Percentiles rank a stretch among this genome's conserved stretches.
Evolutionary conservation across 2,329 filamentous ascomycete species (phyloP).

Genomic region (Pseudogymnoascus sp.): DNA sequence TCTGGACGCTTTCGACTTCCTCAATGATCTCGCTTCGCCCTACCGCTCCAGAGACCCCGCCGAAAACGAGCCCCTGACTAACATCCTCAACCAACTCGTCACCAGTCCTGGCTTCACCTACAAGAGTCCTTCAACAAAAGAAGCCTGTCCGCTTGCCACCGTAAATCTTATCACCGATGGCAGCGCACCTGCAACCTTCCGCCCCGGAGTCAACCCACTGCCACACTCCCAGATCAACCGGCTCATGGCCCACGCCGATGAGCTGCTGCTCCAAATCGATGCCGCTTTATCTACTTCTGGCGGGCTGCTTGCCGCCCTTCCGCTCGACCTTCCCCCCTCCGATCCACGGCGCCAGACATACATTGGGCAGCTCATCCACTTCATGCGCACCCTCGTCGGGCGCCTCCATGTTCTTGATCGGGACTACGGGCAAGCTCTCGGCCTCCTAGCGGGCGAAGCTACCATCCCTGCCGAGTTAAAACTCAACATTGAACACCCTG

Average conservation of each 20-base stretch:
- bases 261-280: constrained; percentile 51
- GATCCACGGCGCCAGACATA: constrained; percentile 41
- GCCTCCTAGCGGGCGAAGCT: constrained; percentile 43
- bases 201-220: background rate
- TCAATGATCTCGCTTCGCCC: constrained; percentile 41
- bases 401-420: constrained; percentile 53
- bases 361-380: constrained; percentile 50
- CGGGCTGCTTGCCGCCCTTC: constrained; percentile 48
- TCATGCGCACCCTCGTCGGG: constrained; percentile 44
- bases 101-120: background rate
- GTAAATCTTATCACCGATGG: background rate
- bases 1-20: constrained; percentile 48
- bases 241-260: constrained; percentile 50
- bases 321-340: constrained; percentile 32
- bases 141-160: background rate
- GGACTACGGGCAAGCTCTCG: constrained; percentile 42
- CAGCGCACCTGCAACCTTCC: background rate
- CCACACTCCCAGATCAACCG: constrained; percentile 19
- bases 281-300: constrained; percentile 50
- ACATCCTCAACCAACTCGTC: constrained; percentile 20
- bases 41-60: constrained; percentile 37
- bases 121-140: background rate
- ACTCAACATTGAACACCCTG: constrained; percentile 44
- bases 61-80: constrained; percentile 20
- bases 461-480: constrained; percentile 44